Evolutionary conservation across 805 yeast genomes (phyloP), one percentile per base, ranked within the genome.

Genomic region (Candida montana): DNA sequence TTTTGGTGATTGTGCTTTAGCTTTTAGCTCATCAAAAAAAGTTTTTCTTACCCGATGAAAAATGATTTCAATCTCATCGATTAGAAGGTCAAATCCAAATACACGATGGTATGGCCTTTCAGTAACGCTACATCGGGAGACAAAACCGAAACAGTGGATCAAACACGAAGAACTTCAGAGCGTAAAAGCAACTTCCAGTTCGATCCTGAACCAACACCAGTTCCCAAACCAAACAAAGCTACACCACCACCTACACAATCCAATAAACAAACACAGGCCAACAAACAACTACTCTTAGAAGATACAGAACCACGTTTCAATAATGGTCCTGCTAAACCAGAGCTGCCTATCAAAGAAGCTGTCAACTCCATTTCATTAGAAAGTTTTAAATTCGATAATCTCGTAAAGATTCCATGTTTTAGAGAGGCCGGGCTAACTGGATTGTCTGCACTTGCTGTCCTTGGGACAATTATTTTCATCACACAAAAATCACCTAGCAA

Each of bases 361-460:
- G 58, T 73, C 41, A 54, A 59, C 8, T 51, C 69, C 5, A 58
- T 83, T 11, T 59, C 68, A 18, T 35, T 63, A 18, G 63, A 72
- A 0, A 86, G 82, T 49, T 79, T 84, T 53, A 59, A 68, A 3
- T 50, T 79, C 7, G 68, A 67, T 7, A 72, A 70, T 32, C 64
- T 81, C 38, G 65, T 76, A 3, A 61, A 65, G 35, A 82, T 83
- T 53, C 93, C 95, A 2, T 85, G 95, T 55, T 83, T 85, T 55
- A 65, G 93, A 48, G 90, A 83, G 39, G 87, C 93, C 0, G 85
- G 84, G 49, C 61, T 85, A 40, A 71, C 88, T 1, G 95, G 95
- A 7, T 75, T 84, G 45, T 76, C 81, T 18, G 74, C 86, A 13
- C 72, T 83, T 74, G 82, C 81, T 31, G 86, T 84, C 0, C 65